Evolutionary conservation across 2,329 filamentous ascomycete genomes (phyloP), one percentile per base, ranked within the genome.

Genomic region (Dothistroma septosporum): DNA sequence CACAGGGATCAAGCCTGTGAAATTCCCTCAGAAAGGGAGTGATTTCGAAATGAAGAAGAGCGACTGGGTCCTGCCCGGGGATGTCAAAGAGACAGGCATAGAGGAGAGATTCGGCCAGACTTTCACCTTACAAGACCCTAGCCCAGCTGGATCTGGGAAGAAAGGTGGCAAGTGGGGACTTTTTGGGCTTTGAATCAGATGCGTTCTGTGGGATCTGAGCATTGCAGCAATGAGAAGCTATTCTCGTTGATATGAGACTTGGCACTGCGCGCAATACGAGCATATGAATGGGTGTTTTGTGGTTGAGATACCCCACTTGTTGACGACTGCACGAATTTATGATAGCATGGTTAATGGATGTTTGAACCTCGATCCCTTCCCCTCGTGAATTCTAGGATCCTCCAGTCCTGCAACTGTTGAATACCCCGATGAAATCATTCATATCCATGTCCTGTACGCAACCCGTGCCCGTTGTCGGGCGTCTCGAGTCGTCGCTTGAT

Each of bases 1-100:
- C 11, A 57, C 58, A 31, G 69, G 69, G 28, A 59, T 66, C n/a
- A 68, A 64, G 53, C 62, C 66, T 8, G 61, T 65, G 37, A 61
- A 62, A 24, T 65, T 65, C 32, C 62, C 64, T 12, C 56, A 64
- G 24, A 64, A 64, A 37, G 63, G 63, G 28, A 62, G 54, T 14
- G 62, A 65, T 28, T 65, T 68, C 48, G 58, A 66, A 35, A 41
- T 66, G 31, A 64, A 65, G 55, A 57, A 62, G 55, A 64, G 66
- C 41, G 62, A 35, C 28, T 66, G 64, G 64, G 55, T 59, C 5
- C 47, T 68, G 8, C 61, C 64, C n/a, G 57, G 62, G 3, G 66
- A 68, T 52, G 52, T 58, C 35, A 64, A 61, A 48, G 62, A 65
- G 53, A 62, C 60, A n/a, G 66, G 66, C 33, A 53, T 68, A 24